Percentiles rank a stretch among this genome's conserved stretches.
Conservation (phyloP, 495 filamentous ascomycete species). For the Aspergillus cavernicola region DNA sequence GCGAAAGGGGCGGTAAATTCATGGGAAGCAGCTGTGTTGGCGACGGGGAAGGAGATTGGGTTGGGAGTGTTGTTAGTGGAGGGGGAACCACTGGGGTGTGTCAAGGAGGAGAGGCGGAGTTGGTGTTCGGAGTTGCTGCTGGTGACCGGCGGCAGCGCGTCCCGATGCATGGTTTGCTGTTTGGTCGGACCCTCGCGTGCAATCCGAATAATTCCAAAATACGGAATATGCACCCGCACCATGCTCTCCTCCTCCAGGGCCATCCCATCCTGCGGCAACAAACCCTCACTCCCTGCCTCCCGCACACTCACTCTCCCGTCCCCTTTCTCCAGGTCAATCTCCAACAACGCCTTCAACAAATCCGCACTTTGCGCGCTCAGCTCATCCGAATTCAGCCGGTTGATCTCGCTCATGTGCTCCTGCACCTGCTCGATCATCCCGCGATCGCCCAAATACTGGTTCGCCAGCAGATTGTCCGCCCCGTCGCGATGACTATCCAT, state of each 20-base stretch:
- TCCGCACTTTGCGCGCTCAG: conserved; percentile 30
- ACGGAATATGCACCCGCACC: conserved; percentile 32
- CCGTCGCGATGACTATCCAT: conserved; percentile 25
- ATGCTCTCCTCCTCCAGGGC: not conserved
- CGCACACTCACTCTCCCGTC: too few species aligned
- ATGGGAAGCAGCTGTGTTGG: too few species aligned
- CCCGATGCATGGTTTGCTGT: too few species aligned
- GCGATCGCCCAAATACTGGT: conserved; percentile 39
- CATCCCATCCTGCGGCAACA: conserved; percentile 14
- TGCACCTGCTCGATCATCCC: conserved; percentile 40
- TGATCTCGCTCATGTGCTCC: conserved; percentile 14
- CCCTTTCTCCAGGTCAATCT: too few species aligned
- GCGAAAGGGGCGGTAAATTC: too few species aligned
- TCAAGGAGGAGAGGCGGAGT: too few species aligned
- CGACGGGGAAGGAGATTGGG: too few species aligned
- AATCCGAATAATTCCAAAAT: conserved; percentile 27
- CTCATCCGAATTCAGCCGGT: conserved; percentile 9
- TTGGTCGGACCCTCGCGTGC: not conserved
- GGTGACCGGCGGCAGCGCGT: too few species aligned
- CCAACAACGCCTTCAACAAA: conserved; percentile 29
- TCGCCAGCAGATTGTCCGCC: conserved; percentile 20
- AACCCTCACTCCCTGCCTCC: too few species aligned
- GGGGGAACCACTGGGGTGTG: too few species aligned
- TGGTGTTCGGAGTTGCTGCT: too few species aligned
- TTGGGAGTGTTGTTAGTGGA: too few species aligned